Evolutionary conservation across 257 asterid genomes (phyloP), one percentile per base, ranked within the genome.

Genomic region (Haberlea rhodopensis): DNA sequence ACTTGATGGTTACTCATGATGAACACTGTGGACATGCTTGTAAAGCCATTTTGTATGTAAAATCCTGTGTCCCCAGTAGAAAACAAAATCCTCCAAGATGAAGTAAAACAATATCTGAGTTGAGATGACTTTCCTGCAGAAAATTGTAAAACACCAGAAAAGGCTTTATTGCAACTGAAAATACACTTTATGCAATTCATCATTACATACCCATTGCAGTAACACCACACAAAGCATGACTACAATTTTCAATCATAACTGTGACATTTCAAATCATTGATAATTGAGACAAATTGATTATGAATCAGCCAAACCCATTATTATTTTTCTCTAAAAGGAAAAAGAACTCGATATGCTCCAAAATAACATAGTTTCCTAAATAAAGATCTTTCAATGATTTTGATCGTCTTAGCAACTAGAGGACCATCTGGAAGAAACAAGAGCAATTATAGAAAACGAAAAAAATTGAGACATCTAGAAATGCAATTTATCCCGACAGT

Each of bases 41-140:
- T 92, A 92, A 71, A 92, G 97, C 98, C 98, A 92, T 83, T 92
- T 92, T 49, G 98, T 85, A 74, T 92, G 98, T 71, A 92, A 81
- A 63, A 92, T 71, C 83, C 96, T 77, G 72, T 89, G 98, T 58
- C 98, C 98, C 98, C 98, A 92, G 68, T 92, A 92, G 88, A 92
- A 92, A 54, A 92, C 78, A 71, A 92, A 92, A 75, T 89, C 98
- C 77, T 92, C 98, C 70, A 92, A 78, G 75, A 89, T 80, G 76
- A 92, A 92, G 86, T 92, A 92, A 81, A 92, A 92, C 26, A 89
- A 53, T 60, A 92, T 83, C 68, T 92, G 98, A 8, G 85, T 82
- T 65, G 91, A 92, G 64, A 89, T 68, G 55, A 89, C 88, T 77
- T 92, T 92, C 98, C 98, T 92, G 87, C 82, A 80, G 74, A 79